These are phyloP conservation scores for Trichoderma koningiopsis DNA, from an alignment of 2,329 filamentous ascomycete genomes.

Conservation along the genomic window DNA sequence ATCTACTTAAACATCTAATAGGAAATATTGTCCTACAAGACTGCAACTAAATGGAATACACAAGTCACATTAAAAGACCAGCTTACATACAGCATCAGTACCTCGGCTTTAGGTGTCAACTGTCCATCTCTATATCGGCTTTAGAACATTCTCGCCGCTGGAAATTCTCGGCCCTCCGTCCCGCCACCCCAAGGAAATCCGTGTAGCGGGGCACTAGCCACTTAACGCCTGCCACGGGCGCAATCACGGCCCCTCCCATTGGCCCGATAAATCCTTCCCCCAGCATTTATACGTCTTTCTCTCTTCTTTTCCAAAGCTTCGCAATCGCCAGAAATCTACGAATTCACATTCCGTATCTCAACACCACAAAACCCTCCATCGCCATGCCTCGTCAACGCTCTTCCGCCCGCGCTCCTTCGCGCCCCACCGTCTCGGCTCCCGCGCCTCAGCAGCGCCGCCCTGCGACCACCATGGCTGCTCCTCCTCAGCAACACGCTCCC, in stretches of 20 bases:
- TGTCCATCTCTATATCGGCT: neutral
- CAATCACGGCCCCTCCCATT: conserved; percentile 37
- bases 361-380: conserved; percentile 26
- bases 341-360: conserved; percentile 29
- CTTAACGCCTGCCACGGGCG: conserved; percentile 32
- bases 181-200: conserved; percentile 15
- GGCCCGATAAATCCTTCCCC: conserved; percentile 27
- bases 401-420: conserved; percentile 64
- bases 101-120: neutral
- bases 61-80: too few species aligned
- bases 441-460: conserved; percentile 67
- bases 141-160: conserved; percentile 1
- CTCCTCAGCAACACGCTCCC: conserved; percentile 51
- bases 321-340: conserved; percentile 29
- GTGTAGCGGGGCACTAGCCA: conserved; percentile 35
- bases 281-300: neutral
- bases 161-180: neutral
- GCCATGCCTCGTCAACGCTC: conserved; percentile 78
- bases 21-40: neutral
- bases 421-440: conserved; percentile 65
- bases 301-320: conserved; percentile 32
- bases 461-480: conserved; percentile 68
- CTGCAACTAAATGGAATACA: neutral
- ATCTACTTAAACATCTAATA: neutral
- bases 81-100: neutral